phyloP scores from a whole-genome alignment of 2,329 filamentous ascomycete species.

The Paecilomyces sp. region DNA sequence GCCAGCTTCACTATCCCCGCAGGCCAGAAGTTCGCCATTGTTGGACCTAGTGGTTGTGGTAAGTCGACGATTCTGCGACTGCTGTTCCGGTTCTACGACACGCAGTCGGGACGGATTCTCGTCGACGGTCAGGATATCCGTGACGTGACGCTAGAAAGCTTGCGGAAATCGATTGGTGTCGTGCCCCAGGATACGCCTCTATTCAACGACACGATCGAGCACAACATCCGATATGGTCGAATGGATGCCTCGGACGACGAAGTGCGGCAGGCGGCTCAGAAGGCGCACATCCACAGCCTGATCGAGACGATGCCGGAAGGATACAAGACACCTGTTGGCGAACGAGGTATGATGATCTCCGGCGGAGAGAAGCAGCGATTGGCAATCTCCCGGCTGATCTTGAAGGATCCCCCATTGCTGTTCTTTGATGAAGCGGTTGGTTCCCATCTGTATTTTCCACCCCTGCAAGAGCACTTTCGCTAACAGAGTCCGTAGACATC shows the following conservation, averaged over 20 bases:
- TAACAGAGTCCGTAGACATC: conserved; percentile 51
- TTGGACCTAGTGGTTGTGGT: conserved; percentile 90
- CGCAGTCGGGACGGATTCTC: conserved; percentile 73
- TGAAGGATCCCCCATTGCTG: conserved; percentile 82
- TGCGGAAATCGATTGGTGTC: conserved; percentile 82
- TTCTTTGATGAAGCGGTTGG: conserved; percentile 87
- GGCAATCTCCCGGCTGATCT: conserved; percentile 71
- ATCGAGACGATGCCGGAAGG: conserved; percentile 76
- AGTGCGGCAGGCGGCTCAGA: conserved; percentile 68
- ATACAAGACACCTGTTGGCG: conserved; percentile 85
- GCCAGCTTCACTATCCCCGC: conserved; percentile 84
- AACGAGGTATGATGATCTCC: conserved; percentile 93
- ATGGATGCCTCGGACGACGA: conserved; percentile 67
- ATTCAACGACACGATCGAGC: conserved; percentile 93
- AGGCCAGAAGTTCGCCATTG: conserved; percentile 91
- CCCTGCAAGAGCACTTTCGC: not conserved
- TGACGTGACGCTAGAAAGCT: conserved; percentile 70
- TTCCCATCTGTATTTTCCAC: conserved; percentile 9
- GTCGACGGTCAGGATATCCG: conserved; percentile 92
- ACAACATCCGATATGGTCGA: conserved; percentile 91
- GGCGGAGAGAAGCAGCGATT: conserved; percentile 90
- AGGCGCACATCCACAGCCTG: conserved; percentile 79
- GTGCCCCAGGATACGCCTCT: conserved; percentile 95
- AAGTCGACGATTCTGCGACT: conserved; percentile 90
- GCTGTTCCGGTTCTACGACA: conserved; percentile 91